A percentile compares a stretch with the other conserved stretches of the same genome.
These are phyloP conservation scores for Oidiodendron maius DNA, from an alignment of 495 filamentous ascomycete species.

Conservation along the genomic window DNA sequence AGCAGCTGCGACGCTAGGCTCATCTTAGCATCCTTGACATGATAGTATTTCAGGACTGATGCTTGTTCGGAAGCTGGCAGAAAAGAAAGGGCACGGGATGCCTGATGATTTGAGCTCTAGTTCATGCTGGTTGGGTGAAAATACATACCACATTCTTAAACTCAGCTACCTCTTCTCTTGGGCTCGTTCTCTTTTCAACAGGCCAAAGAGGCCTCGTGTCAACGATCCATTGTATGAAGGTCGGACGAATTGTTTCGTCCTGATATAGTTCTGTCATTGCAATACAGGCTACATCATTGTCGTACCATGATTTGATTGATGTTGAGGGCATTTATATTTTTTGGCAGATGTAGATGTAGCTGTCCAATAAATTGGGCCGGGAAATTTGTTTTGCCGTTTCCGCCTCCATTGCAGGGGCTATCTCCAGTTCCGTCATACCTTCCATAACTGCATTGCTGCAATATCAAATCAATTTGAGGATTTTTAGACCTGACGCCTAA, in stretches of 20 bases:
- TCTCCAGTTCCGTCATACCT: too few relatives aligned
- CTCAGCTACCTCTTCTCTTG: slow-evolving; percentile 15
- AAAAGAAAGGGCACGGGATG: slow-evolving; percentile 49
- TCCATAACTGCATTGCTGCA: too few relatives aligned
- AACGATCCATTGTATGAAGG: slow-evolving; percentile 23
- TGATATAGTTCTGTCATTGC: neutral
- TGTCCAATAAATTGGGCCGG: too few relatives aligned
- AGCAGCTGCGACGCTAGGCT: slow-evolving; percentile 68
- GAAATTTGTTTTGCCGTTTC: too few relatives aligned
- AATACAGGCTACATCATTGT: neutral
- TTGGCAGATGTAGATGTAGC: too few relatives aligned
- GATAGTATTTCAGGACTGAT: slow-evolving; percentile 50
- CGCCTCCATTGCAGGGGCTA: too few relatives aligned
- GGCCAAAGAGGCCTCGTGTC: slow-evolving; percentile 23
- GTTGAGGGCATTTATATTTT: too few relatives aligned
- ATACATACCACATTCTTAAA: slow-evolving; percentile 16
- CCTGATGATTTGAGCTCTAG: slow-evolving; percentile 27
- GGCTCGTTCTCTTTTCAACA: slow-evolving; percentile 8
- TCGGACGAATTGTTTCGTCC: neutral
- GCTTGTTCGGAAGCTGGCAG: slow-evolving; percentile 45
- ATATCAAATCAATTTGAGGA: too few relatives aligned
- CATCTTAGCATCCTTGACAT: slow-evolving; percentile 60
- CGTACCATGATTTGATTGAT: neutral
- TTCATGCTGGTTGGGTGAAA: neutral
- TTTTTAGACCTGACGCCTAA: too few relatives aligned